Evolutionary conservation across 306 rosid species (phyloP), one percentile per base, ranked within the genome.

Genomic region (Clitoria ternatea): DNA sequence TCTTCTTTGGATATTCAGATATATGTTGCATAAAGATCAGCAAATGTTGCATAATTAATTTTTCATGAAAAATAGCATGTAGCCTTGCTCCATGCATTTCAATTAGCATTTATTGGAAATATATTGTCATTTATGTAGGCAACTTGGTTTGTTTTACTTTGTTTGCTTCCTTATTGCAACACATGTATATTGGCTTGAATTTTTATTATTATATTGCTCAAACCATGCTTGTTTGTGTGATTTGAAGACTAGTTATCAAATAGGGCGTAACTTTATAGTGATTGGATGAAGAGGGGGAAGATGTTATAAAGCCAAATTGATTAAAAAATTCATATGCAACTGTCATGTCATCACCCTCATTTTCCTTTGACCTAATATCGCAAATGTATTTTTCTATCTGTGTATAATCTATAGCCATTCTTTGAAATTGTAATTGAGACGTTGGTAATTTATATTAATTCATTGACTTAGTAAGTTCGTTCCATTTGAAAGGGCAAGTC

Each of bases 401-500:
- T 66, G 15, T 60, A 56, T 64, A 7, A n/a, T 42, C 37, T 68
- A 56, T 24, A 20, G 33, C 24, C 42, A 20, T 29, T 22, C 19
- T 13, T 60, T 49, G 26, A 22, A 68, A 61, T 53, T 44, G 14
- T 47, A 52, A 55, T 43, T 43, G 29, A 44, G 17, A 69, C 15
- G n/a, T 47, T 36, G 67, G 23, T 36, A 69, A 19, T 57, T 60
- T 56, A 48, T 74, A 45, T 74, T 15, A 19, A 54, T 66, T 47
- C 24, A 75, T 26, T 78, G 54, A 27, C 55, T 7, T 36, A 23
- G 22, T 55, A 37, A 7, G 8, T 60, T 55, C 66, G 27, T 57
- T 59, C 45, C 63, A 29, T 79, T 62, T 20, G 11, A 64, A 83
- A 89, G 96, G 96, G 47, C 85, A 87, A 85, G 92, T 89, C 30